Percentiles rank a stretch among this genome's conserved stretches.
Conservation (phyloP, 805 yeast species). For the Nakazawaea ambrosiae region DNA sequence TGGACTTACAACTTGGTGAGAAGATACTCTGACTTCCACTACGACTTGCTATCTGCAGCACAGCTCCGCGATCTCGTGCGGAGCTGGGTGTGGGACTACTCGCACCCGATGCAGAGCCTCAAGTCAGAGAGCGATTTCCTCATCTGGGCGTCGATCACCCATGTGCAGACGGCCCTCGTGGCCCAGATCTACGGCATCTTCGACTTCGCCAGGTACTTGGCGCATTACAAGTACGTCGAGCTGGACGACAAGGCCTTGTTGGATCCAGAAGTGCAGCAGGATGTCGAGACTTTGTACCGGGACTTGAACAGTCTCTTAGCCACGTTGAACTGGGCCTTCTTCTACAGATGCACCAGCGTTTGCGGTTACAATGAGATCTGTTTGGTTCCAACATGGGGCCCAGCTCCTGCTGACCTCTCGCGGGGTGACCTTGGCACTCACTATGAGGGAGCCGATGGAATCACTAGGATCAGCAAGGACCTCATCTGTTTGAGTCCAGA, state of each 20-base stretch:
- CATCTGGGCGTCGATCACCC: constrained; percentile 41
- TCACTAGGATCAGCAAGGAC: constrained; percentile 3
- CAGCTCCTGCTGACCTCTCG: constrained; percentile 43
- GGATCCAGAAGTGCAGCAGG: constrained; percentile 14
- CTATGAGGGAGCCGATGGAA: constrained; percentile 1
- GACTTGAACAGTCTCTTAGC: constrained; percentile 18
- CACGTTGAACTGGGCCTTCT: constrained; percentile 33
- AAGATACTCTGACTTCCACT: constrained; percentile 29
- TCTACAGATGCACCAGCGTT: constrained; percentile 31
- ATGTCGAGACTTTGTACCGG: constrained; percentile 10
- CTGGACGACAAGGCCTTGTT: constrained; percentile 5
- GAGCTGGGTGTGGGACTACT: constrained; percentile 38
- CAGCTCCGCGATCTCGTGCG: constrained; percentile 21
- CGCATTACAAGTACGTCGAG: constrained; percentile 16
- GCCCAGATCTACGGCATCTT: constrained; percentile 29
- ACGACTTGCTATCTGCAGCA: constrained; percentile 10
- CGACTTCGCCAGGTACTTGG: constrained; percentile 21
- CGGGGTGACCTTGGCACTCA: constrained; percentile 2
- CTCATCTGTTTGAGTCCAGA: constrained; percentile 6
- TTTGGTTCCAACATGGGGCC: constrained; percentile 57
- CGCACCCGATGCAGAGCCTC: constrained; percentile 33
- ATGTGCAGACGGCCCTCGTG: constrained; percentile 32
- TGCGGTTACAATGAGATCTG: constrained; percentile 46
- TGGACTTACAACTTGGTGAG: constrained; percentile 38
- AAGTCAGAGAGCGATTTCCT: constrained; percentile 34